These are phyloP conservation scores for Trichoderma orchidacearum DNA, from an alignment of 495 filamentous ascomycete species.

Conservation along the genomic window DNA sequence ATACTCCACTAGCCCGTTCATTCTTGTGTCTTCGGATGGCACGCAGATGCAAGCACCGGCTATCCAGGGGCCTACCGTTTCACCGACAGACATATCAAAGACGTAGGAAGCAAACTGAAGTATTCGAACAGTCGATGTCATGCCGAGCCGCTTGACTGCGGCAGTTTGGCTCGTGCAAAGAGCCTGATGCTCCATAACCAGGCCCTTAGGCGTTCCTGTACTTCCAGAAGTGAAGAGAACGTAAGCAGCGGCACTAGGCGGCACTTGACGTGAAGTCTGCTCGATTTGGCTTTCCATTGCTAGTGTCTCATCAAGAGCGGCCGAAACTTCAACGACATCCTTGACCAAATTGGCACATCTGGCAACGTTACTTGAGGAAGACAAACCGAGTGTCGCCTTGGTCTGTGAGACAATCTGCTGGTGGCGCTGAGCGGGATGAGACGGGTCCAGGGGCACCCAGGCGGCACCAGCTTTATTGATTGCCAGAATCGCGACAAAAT, in stretches of 20 bases:
- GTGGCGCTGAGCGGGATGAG: constrained; percentile 35
- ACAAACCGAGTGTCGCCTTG: neutral
- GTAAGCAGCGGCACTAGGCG: constrained; percentile 26
- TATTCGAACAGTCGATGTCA: constrained; percentile 26
- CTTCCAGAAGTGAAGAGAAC: constrained; percentile 41
- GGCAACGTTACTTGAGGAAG: neutral
- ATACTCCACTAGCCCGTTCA: neutral
- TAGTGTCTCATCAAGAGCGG: neutral
- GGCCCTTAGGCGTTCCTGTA: constrained; percentile 35
- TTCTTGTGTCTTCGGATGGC: constrained; percentile 19
- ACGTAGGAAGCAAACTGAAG: constrained; percentile 59
- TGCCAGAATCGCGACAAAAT: constrained; percentile 20
- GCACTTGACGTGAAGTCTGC: constrained; percentile 29
- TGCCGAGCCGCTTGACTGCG: constrained; percentile 15
- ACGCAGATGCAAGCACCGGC: constrained; percentile 44
- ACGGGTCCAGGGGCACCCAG: constrained; percentile 10
- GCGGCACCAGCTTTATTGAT: constrained; percentile 1
- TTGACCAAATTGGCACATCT: neutral
- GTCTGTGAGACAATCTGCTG: constrained; percentile 2
- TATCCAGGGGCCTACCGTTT: constrained; percentile 52
- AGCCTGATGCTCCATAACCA: constrained; percentile 24
- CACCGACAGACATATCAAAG: constrained; percentile 52
- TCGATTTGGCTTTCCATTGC: neutral
- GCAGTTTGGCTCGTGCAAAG: constrained; percentile 12
- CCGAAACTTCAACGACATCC: neutral